Conservation (phyloP, 2,329 filamentous ascomycete species). For the Neonectria coccinea region DNA sequence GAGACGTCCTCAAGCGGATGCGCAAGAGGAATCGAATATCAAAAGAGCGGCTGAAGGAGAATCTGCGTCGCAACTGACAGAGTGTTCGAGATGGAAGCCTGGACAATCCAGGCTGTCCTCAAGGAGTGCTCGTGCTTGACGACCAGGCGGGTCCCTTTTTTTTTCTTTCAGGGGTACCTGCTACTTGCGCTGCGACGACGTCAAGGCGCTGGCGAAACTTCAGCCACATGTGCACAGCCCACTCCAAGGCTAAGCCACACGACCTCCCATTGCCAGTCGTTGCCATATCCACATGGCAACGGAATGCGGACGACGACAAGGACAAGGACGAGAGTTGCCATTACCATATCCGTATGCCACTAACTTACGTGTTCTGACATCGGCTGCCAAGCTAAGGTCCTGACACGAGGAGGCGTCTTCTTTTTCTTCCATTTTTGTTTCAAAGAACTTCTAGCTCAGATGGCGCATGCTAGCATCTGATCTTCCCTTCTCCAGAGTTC, state of each 20-base stretch:
- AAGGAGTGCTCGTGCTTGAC: slow-evolving; percentile 28
- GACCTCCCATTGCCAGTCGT: background rate
- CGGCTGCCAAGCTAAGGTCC: background rate
- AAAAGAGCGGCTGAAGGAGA: slow-evolving; percentile 30
- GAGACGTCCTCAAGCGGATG: slow-evolving; percentile 20
- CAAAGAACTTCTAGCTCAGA: slow-evolving; percentile 1
- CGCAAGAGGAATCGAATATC: slow-evolving; percentile 20
- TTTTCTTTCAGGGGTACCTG: slow-evolving; percentile 41
- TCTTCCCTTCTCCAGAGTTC: background rate
- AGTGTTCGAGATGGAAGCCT: slow-evolving; percentile 34
- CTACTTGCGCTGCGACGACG: slow-evolving; percentile 14
- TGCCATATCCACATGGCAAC: background rate
- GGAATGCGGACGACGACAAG: background rate
- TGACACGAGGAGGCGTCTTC: background rate
- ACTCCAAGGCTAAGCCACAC: slow-evolving; percentile 14
- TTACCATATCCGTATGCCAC: no score
- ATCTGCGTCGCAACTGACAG: slow-evolving; percentile 11
- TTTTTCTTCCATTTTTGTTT: background rate
- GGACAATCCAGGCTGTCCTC: slow-evolving; percentile 44
- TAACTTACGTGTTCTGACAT: background rate
- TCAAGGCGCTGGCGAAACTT: slow-evolving; percentile 7
- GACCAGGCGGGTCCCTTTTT: slow-evolving; percentile 33
- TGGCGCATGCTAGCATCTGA: background rate
- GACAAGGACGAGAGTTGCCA: background rate
- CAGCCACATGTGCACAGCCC: slow-evolving; percentile 15